Base-by-base conservation (phyloP, 768 basidiomycete species). In the Boletus eberwhitei region DNA sequence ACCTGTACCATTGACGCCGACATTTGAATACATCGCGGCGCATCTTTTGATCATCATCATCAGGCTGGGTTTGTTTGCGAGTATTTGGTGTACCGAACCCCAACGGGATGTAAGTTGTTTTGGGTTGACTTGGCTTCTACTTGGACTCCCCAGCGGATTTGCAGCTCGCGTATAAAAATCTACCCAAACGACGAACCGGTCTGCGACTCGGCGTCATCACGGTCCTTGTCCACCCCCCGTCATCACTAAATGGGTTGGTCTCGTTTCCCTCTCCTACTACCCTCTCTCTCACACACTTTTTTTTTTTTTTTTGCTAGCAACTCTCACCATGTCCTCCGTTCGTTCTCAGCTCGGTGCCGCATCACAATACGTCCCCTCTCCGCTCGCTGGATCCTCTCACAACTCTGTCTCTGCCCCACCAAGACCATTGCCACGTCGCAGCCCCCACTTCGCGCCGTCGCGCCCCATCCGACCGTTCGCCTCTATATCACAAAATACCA, bases 401-500 rank as follows among this genome's bases (percentile, higher is more conserved):
- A 62, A 65, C 47, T 45, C 61, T 39, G 61, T 57, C 67, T 63
- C 63, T 68, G 75, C 65, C 51, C 70, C 54, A 22, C 69, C 68
- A 19, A 63, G 69, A 48, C 58, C 69, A 45, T 22, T 64, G 4
- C 73, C 82, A 40, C 74, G 75, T 60, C 78, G 79, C 45, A 74
- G 69, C 47, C 69, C 78, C 41, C 72, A 79, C 7, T 92, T 93
- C 67, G 81, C 86, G 6, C 72, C 79, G 1, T 93, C 90, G 35
- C 87, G 87, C 49, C 84, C 86, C 1, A 77, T 91, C 22, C 82
- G 91, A 26, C 91, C 91, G 31, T 93, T 93, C 69, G 77, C 87
- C 16, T 79, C 84, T 48, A 77, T 90, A 58, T 68, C 69, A 51
- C 67, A 70, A 53, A 62, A 52, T 11, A 14, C 49, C 4, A 6